Base-by-base conservation (phyloP, 2,329 filamentous ascomycete genomes). In the Cercospora sp. region DNA sequence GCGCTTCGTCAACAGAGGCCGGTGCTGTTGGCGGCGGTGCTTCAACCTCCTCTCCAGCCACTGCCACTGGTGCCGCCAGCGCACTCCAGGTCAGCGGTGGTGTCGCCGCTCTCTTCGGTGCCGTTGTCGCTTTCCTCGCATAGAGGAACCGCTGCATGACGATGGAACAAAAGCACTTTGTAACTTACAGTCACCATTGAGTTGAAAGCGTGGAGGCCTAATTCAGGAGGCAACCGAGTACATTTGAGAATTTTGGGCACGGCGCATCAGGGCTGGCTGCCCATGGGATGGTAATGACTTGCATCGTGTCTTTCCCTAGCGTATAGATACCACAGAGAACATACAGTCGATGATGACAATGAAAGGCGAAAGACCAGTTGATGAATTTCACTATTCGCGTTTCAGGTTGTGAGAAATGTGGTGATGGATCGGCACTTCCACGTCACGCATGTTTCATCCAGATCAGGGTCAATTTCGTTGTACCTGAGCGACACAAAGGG, bases 101-200 rank as follows among this genome's bases (percentile, higher is more conserved):
- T 59, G 63, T 61, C 53, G 57, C 69, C 32, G 71, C 67, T 34
- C 32, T 69, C 26, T 62, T 70, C 59, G 70, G 64, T 32, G 63
- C 68, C 32, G 64, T 70, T 24, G 63, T 71, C 21, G 72, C 70
- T 45, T 63, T 70, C 60, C 66, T 73, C 37, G 69, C 69, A 61
- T 73, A 72, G 53, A 60, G n/a, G 16, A 0, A 5, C 58, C 21
- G 21, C 24, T 30, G 28, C 28, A 30, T 32, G 49, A 55, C n/a
- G 24, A 57, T 8, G 53, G 28, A 57, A 8, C 18, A 57, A 57
- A 18, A 16, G 28, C 53, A 57, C 24, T 18, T 55, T 37, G 53
- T 57, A 57, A 21, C 28, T 30, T 57, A 57, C 53, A 28, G 26
- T 57, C 21, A 57, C 24, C 16, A 8, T 30, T 16, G 12, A n/a